These are phyloP conservation scores for Peronosclerospora sorghi DNA, from an alignment of 352 stramenopile genomes.

Conservation along the genomic window DNA sequence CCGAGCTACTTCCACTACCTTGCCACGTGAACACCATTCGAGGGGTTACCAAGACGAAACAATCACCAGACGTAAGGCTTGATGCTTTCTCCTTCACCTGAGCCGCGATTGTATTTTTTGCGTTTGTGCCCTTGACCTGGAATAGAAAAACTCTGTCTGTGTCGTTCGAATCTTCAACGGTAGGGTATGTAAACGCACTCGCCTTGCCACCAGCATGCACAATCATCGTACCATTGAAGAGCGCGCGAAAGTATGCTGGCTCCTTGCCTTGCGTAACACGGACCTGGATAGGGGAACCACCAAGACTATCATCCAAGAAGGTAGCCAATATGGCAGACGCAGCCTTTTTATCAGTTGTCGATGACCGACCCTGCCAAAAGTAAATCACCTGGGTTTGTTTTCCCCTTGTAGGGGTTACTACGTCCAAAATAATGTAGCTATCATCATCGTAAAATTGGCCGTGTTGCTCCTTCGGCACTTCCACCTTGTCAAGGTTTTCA, in stretches of 20 bases:
- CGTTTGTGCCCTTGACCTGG: slow-evolving; percentile 84
- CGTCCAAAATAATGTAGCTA: slow-evolving; percentile 92
- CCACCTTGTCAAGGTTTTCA: slow-evolving; percentile 84
- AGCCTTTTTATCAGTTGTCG: slow-evolving; percentile 82
- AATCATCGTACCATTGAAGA: slow-evolving; percentile 89
- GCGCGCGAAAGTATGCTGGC: slow-evolving; percentile 71
- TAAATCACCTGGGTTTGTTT: slow-evolving; percentile 84
- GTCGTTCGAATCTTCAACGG: slow-evolving; percentile 78
- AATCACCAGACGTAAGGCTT: slow-evolving; percentile 85
- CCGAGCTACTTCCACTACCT: slow-evolving; percentile 48
- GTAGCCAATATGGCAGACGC: slow-evolving; percentile 49
- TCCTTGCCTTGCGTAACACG: slow-evolving; percentile 83
- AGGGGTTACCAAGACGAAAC: slow-evolving; percentile 75
- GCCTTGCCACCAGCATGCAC: slow-evolving; percentile 82
- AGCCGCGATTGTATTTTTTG: slow-evolving; percentile 79
- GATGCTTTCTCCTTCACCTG: slow-evolving; percentile 65
- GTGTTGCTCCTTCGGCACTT: slow-evolving; percentile 62
- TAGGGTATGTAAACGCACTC: slow-evolving; percentile 81
- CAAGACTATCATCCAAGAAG: slow-evolving; percentile 78
- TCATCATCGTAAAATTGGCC: slow-evolving; percentile 92
- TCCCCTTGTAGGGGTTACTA: slow-evolving; percentile 44
- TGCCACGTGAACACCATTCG: slow-evolving; percentile 68
- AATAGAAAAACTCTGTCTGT: slow-evolving; percentile 81
- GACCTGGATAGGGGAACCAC: slow-evolving; percentile 76
- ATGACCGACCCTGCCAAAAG: slow-evolving; percentile 86